phyloP scores from a whole-genome alignment of 768 basidiomycete species.

The Mycena olivaceomarginata region DNA sequence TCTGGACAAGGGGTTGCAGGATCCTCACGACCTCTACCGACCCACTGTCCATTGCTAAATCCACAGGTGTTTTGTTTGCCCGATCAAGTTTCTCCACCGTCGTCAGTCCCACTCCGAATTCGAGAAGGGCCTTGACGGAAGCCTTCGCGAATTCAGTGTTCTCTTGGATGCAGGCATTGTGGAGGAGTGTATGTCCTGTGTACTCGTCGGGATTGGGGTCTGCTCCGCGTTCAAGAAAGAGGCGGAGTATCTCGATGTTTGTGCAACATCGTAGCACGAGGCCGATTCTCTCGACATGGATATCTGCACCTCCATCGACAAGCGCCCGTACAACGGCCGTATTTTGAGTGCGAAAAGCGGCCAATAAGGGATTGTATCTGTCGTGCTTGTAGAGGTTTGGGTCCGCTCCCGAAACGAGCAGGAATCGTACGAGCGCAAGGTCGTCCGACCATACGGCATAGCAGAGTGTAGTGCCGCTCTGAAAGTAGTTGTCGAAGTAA shows the following conservation, averaged over 20 bases:
- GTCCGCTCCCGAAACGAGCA: not conserved
- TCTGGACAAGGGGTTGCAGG: not conserved
- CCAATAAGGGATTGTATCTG: not conserved
- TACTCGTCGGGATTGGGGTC: not conserved
- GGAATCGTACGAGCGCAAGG: not conserved
- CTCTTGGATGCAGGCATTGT: not conserved
- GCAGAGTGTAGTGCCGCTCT: not conserved
- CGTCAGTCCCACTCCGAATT: not conserved
- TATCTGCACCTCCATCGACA: not conserved
- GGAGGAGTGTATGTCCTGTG: not conserved
- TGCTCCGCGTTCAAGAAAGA: slow-evolving; percentile 13
- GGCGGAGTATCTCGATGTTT: not conserved
- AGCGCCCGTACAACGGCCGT: not conserved
- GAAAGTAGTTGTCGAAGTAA: not conserved
- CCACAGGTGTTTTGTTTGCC: not conserved
- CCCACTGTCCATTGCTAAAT: not conserved
- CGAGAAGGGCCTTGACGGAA: not conserved
- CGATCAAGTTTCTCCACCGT: no score
- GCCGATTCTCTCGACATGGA: not conserved
- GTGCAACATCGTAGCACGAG: not conserved
- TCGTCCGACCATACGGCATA: not conserved
- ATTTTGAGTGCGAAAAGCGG: not conserved
- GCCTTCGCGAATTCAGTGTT: not conserved
- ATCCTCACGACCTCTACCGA: not conserved
- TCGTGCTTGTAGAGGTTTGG: not conserved